Evolutionary conservation across 768 basidiomycete genomes (phyloP), one percentile per base, ranked within the genome.

Genomic region (Auricularia cornea): DNA sequence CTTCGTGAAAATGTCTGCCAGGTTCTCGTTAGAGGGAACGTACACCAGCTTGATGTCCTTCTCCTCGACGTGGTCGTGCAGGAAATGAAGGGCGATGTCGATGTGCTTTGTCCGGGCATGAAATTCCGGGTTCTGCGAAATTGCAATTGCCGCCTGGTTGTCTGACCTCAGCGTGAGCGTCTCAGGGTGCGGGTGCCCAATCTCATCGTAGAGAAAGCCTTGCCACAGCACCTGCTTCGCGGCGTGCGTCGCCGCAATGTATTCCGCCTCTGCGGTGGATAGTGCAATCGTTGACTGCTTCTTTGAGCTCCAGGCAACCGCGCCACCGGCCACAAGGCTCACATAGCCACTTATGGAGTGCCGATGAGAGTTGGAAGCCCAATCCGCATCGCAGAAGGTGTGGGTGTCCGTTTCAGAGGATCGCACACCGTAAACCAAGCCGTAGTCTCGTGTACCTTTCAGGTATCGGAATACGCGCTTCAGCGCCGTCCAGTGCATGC

Each of bases 101-200:
- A 78, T 76, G 61, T 79, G 77, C 64, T 77, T 76, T 12, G 74
- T 68, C 14, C 73, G 63, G 10, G 66, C 57, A 56, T 77, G 77
- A 62, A 68, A 69, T 8, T 63, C 60, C 16, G 70, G 68, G 57
- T 74, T 66, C 51, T 69, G 65, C 0, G 71, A 44, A 23, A 77
- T 60, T 4, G 57, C 59, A 51, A 76, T 72, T 0, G 78, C 70
- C 0, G 68, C 65, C 35, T 73, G 69, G 44, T 78, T 78, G 62
- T 78, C 74, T 31, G 65, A 66, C 20, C 64, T 60, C 3, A 75
- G 59, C 23, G n/a, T n/a, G 5, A 64, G 61, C 40, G 44, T 14
- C 26, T 20, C 38, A 8, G 38, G 38, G 38, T 18, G 38, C 38
- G 8, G 10, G 6, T 66, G 61, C 8, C 32, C 59, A 18, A 65